Conservation (phyloP, 139 green algal genomes). For the Volvox africanus region DNA sequence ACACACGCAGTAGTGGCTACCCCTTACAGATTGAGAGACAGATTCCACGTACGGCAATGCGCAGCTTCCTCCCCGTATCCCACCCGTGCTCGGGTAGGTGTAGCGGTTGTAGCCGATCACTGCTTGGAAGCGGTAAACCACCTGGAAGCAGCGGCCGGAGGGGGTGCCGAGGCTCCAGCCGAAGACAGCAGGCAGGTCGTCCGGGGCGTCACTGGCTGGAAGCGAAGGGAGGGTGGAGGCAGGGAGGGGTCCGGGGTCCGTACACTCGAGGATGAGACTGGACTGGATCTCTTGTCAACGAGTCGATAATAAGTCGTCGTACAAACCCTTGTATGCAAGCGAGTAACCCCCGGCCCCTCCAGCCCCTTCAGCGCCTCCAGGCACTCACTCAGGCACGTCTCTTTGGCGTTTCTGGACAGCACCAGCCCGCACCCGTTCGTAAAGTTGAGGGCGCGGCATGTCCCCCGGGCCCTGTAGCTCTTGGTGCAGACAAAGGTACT, state of each 20-base stretch:
- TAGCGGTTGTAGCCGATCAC: not conserved
- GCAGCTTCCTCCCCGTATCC: not conserved
- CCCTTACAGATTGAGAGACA: no score
- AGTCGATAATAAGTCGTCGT: no score
- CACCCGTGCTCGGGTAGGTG: constrained; percentile 35
- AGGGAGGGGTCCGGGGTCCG: not conserved
- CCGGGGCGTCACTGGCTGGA: not conserved
- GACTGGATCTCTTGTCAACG: no score
- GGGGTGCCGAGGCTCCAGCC: constrained; percentile 52
- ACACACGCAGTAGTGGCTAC: no score
- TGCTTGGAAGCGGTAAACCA: constrained; percentile 49
- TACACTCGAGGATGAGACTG: no score
- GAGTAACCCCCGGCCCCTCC: no score
- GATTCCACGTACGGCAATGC: no score
- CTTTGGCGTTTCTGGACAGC: not conserved
- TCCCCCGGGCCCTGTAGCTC: constrained; percentile 27
- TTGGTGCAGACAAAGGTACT: constrained; percentile 4
- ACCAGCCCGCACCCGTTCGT: constrained; percentile 36
- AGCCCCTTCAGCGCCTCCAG: no score
- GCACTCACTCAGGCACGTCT: constrained; percentile 19
- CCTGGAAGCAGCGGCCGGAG: constrained; percentile 47
- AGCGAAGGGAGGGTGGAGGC: not conserved
- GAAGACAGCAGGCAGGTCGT: constrained; percentile 55
- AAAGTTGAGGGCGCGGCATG: constrained; percentile 45
- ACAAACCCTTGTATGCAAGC: no score